These are phyloP conservation scores for Thraustochytrium sp. DNA, from an alignment of 352 stramenopile genomes.

Conservation along the genomic window DNA sequence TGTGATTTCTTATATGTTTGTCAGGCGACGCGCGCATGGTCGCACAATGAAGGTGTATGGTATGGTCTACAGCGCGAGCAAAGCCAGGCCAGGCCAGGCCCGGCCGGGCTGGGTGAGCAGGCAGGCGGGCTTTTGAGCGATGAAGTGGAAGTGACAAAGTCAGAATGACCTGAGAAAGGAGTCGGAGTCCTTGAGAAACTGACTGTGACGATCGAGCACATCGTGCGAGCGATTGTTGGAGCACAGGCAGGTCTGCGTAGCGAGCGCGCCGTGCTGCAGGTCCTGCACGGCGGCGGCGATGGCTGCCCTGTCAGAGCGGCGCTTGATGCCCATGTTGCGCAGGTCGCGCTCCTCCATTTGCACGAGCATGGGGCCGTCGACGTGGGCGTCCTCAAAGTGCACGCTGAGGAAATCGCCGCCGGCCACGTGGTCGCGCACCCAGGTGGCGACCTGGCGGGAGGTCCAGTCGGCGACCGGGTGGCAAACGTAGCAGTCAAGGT, in stretches of 20 bases:
- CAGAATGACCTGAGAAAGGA: constrained; percentile 2
- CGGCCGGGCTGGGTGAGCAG: too few relatives aligned
- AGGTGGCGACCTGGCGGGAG: background rate
- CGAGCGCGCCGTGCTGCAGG: background rate
- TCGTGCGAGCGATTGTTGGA: background rate
- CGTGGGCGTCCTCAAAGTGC: background rate
- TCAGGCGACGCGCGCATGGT: too few relatives aligned
- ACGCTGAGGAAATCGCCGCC: constrained; percentile 15
- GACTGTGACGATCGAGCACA: constrained; percentile 11
- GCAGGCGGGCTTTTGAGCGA: too few relatives aligned
- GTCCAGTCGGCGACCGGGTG: background rate
- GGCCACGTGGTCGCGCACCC: background rate
- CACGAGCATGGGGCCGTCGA: constrained; percentile 33
- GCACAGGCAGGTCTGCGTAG: constrained; percentile 12
- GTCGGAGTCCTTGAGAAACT: constrained; percentile 16
- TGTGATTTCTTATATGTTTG: too few relatives aligned
- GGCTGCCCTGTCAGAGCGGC: background rate
- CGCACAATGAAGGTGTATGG: too few relatives aligned
- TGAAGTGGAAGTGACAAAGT: too few relatives aligned
- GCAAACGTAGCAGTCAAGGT: background rate
- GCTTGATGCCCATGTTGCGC: constrained; percentile 34
- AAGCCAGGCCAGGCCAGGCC: too few relatives aligned
- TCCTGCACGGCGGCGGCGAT: background rate
- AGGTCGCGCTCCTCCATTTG: constrained; percentile 40
- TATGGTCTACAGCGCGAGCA: too few relatives aligned